Evolutionary conservation across 306 rosid species (phyloP).

Genomic region (Arachis hypogaea): DNA sequence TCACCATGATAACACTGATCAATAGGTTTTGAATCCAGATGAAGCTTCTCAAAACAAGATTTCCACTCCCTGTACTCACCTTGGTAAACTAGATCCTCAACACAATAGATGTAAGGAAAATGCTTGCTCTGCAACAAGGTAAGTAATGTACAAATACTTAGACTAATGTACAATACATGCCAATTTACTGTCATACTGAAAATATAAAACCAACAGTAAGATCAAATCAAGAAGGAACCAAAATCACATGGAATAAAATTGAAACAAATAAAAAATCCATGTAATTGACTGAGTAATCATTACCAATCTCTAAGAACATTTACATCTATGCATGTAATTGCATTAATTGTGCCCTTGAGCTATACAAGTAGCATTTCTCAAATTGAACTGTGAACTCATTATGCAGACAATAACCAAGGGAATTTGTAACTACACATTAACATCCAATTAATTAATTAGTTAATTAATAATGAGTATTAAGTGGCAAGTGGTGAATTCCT

Average conservation of each 20-base stretch:
- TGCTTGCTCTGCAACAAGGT: constrained; percentile 60
- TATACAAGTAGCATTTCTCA: too few species aligned
- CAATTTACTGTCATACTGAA: constrained; percentile 6
- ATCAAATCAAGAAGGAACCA: constrained; percentile 22
- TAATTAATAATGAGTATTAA: not conserved
- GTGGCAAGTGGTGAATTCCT: constrained; percentile 26
- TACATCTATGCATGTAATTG: not conserved
- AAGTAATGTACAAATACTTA: constrained; percentile 1
- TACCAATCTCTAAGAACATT: not conserved
- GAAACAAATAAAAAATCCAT: not conserved
- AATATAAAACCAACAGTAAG: not conserved
- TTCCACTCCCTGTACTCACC: constrained; percentile 58
- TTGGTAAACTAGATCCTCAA: constrained; percentile 56
- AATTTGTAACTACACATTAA: not conserved
- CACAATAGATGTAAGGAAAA: constrained; percentile 77
- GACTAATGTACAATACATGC: constrained; percentile 3
- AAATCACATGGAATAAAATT: not conserved
- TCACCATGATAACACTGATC: constrained; percentile 64
- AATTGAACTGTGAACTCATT: not conserved
- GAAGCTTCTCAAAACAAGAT: constrained; percentile 68
- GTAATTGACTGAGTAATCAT: not conserved
- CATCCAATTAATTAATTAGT: not conserved
- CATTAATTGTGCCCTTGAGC: too few species aligned
- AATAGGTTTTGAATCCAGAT: constrained; percentile 63
- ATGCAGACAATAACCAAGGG: not conserved